Percentiles rank a stretch among this genome's conserved stretches.
Evolutionary conservation across 2,329 filamentous ascomycete genomes (phyloP).

Genomic region (Colletotrichum sansevieriae): DNA sequence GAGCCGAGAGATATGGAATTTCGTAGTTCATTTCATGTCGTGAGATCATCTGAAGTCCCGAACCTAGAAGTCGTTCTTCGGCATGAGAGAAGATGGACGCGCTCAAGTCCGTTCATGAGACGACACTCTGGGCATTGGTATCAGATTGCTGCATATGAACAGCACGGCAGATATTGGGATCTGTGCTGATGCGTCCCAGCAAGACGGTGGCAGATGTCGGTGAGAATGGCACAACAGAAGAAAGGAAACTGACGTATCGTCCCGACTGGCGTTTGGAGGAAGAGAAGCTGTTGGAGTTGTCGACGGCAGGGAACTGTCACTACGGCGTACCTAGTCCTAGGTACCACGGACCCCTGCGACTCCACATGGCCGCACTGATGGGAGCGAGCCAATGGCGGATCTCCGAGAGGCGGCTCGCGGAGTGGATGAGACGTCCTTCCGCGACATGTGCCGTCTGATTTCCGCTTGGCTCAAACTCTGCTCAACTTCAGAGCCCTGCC

Average conservation of each 20-base stretch:
- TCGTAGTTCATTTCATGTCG: neutral
- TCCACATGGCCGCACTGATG: constrained; percentile 15
- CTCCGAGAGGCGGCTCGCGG: constrained; percentile 13
- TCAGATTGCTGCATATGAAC: neutral
- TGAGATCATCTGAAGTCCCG: neutral
- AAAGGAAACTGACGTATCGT: neutral
- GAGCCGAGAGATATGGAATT: neutral
- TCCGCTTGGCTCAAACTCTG: constrained; percentile 38
- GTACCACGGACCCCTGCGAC: neutral
- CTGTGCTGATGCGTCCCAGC: neutral
- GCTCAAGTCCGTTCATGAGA: constrained; percentile 11
- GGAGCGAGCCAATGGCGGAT: constrained; percentile 17
- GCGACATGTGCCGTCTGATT: constrained; percentile 41
- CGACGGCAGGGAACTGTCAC: constrained; percentile 9
- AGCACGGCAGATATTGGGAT: neutral
- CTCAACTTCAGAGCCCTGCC: constrained; percentile 24
- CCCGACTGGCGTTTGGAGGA: too few relatives aligned
- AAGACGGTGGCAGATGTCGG: neutral
- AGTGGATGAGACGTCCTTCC: constrained; percentile 37
- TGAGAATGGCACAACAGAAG: neutral
- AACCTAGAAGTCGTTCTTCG: neutral
- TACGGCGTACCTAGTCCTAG: neutral
- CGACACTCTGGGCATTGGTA: constrained; percentile 13
- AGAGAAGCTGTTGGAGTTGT: neutral
- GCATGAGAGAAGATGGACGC: neutral